Base-by-base conservation (phyloP, 352 stramenopile species). In the Phytophthora constricta region DNA sequence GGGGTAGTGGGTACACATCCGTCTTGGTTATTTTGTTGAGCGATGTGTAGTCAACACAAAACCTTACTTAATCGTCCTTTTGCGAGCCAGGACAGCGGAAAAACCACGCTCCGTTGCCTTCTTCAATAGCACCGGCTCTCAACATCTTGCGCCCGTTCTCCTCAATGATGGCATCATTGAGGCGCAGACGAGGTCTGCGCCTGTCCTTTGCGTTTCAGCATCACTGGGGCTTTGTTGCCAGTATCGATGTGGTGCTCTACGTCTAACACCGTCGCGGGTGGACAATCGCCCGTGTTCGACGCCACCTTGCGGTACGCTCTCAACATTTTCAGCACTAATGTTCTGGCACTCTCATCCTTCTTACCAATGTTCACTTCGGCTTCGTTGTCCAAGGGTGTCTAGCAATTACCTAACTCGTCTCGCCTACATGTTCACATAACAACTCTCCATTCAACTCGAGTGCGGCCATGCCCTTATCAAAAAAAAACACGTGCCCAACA, bases 221-320 rank as follows among this genome's bases (percentile, higher is more conserved):
- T 37, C 31, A 37, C 7, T 37, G 31, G 31, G 7, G 31, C 31
- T 11, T 7, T 11, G 13, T 37, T 11, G 7, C 37, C 39, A 4
- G 52, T 59, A 34, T 59, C 37, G 23, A 59, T 59, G 16, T 59
- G 52, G 23, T 59, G 52, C 2, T 37, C 8, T 20, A 59, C 52
- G 7, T 48, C 34, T 3, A 59, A 34, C 4, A 25, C 23, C 16
- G 37, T 59, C 5, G 41, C 52, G 4, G 52, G 39, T 49, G 37
- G 37, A 39, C 52, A 59, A 3, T 26, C 52, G 4, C 37, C 37
- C 25, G 9, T 28, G 1, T 13, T 41, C 1, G 5, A 16, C 5
- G 52, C 27, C 17, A 59, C 23, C 3, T 0, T 23, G 23, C 37
- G 7, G 25, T 50, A 59, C 3, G 52, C 25, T 14, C 37, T 22